Evolutionary conservation across 495 filamentous ascomycete species (phyloP).

Genomic region (Aspergillus hancockii): DNA sequence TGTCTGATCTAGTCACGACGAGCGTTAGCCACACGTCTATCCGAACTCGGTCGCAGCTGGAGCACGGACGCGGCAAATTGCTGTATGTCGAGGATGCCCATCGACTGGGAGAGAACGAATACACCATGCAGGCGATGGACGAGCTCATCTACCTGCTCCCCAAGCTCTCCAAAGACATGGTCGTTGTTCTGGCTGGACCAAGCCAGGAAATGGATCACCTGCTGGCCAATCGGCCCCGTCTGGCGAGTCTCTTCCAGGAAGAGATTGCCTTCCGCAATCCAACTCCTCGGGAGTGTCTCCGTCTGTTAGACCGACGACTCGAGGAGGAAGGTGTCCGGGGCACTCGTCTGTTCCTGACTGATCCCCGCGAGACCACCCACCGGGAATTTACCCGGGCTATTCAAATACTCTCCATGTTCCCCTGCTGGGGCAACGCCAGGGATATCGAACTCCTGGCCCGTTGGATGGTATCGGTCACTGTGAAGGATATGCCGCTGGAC

Average conservation of each 20-base stretch:
- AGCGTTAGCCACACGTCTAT: slow-evolving; percentile 63
- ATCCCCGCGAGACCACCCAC: slow-evolving; percentile 16
- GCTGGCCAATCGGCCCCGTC: slow-evolving; percentile 58
- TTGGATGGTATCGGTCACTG: slow-evolving; percentile 21
- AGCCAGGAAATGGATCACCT: slow-evolving; percentile 63
- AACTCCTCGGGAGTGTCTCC: slow-evolving; percentile 44
- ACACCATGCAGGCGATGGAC: slow-evolving; percentile 60
- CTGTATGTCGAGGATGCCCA: slow-evolving; percentile 73
- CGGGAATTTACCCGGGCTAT: slow-evolving; percentile 24
- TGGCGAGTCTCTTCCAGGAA: slow-evolving; percentile 61
- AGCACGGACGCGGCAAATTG: slow-evolving; percentile 61
- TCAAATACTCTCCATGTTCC: slow-evolving; percentile 25
- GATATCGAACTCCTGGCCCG: slow-evolving; percentile 19
- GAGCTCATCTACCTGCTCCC: slow-evolving; percentile 58
- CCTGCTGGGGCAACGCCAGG: slow-evolving; percentile 24
- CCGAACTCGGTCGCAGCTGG: slow-evolving; percentile 59
- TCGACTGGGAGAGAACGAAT: slow-evolving; percentile 51
- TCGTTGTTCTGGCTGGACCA: slow-evolving; percentile 69
- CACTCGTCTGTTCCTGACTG: slow-evolving; percentile 12
- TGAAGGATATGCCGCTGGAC: slow-evolving; percentile 18
- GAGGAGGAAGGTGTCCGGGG: slow-evolving; percentile 14
- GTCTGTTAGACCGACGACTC: slow-evolving; percentile 37
- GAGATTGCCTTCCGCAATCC: slow-evolving; percentile 52
- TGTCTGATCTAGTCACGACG: slow-evolving; percentile 37
- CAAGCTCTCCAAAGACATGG: slow-evolving; percentile 54